A percentile compares a stretch with the other conserved stretches of the same genome.
Conservation (phyloP, 176 grass and related monocot genomes). For the Hyparrhenia diplandra region DNA sequence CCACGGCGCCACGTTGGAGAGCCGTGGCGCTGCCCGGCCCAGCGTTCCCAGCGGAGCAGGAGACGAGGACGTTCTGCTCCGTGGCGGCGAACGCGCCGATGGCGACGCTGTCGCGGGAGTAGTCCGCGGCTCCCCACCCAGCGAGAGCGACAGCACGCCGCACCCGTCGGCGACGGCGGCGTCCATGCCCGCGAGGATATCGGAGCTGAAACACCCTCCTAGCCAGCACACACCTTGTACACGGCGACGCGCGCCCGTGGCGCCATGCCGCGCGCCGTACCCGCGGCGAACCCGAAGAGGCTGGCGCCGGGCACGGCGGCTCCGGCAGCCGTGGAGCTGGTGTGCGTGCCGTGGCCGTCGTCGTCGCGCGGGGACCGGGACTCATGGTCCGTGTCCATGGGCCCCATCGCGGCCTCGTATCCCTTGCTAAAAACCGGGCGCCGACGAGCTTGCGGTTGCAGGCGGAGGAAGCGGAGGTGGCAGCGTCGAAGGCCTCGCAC, state of each 20-base stretch:
- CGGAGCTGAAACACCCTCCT: conserved; percentile 84
- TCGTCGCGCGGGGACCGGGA: conserved; percentile 65
- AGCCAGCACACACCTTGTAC: conserved; percentile 99
- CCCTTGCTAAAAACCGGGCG: conserved; percentile 69
- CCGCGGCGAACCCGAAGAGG: conserved; percentile 72
- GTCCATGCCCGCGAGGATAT: conserved; percentile 89
- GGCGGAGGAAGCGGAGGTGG: conserved; percentile 39
- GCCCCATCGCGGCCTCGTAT: conserved; percentile 77
- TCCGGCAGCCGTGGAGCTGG: conserved; percentile 66
- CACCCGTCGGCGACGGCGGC: conserved; percentile 73
- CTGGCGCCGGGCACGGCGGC: conserved; percentile 33
- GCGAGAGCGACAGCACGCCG: conserved; percentile 80
- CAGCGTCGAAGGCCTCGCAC: conserved; percentile 56
- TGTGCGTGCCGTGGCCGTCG: conserved; percentile 89
- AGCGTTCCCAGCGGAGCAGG: conserved; percentile 86
- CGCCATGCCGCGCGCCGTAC: conserved; percentile 92
- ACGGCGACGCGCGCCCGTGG: conserved; percentile 50
- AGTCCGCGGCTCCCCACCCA: conserved; percentile 65
- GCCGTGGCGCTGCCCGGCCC: conserved; percentile 50
- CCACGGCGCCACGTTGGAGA: conserved; percentile 86
- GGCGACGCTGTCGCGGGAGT: conserved; percentile 74
- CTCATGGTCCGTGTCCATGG: conserved; percentile 61
- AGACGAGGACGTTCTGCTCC: conserved; percentile 68
- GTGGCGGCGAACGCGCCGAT: conserved; percentile 84
- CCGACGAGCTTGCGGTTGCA: conserved; percentile 91